A percentile compares a stretch with the other conserved stretches of the same genome.
Conservation (phyloP, 2,329 filamentous ascomycete genomes). For the Thielaviopsis musarum region DNA sequence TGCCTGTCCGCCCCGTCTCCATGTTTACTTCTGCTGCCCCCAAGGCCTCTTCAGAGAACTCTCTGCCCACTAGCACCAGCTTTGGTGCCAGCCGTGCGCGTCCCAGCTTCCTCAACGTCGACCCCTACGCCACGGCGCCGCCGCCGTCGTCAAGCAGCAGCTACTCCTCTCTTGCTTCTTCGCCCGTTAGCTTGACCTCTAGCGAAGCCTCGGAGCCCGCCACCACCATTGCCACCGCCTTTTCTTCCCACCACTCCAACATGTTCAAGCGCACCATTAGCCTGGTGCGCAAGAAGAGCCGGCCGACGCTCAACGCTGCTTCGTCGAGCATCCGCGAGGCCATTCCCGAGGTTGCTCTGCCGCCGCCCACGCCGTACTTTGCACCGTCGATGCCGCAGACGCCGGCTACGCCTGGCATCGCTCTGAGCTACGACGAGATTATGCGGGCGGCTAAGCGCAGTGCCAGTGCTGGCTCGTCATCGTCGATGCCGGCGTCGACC, state of each 20-base stretch:
- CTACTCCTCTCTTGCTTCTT: constrained; percentile 1
- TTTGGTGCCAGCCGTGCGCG: constrained; percentile 13
- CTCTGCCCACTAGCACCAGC: neutral
- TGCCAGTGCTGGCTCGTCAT: constrained; percentile 18
- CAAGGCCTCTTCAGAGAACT: constrained; percentile 12
- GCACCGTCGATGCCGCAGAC: neutral
- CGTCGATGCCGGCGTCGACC: constrained; percentile 10
- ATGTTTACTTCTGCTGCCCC: constrained; percentile 5
- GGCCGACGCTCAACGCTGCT: constrained; percentile 25
- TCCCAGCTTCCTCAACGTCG: constrained; percentile 35
- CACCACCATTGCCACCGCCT: neutral
- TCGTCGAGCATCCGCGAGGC: constrained; percentile 21
- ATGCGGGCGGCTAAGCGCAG: constrained; percentile 28
- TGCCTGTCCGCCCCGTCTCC: constrained; percentile 5
- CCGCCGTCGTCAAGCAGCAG: constrained; percentile 11
- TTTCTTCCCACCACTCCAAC: neutral
- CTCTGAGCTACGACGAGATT: constrained; percentile 33
- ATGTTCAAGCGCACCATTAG: constrained; percentile 38
- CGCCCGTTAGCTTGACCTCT: constrained; percentile 7
- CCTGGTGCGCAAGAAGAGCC: constrained; percentile 38
- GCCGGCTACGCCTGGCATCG: constrained; percentile 7
- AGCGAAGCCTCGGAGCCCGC: constrained; percentile 13
- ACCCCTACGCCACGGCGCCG: constrained; percentile 31
- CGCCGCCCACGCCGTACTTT: neutral
- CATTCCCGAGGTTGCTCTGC: constrained; percentile 18